Percentiles rank a stretch among this genome's conserved stretches.
phyloP scores from a whole-genome alignment of 257 asterid species.

The Ajuga chamaepitys region DNA sequence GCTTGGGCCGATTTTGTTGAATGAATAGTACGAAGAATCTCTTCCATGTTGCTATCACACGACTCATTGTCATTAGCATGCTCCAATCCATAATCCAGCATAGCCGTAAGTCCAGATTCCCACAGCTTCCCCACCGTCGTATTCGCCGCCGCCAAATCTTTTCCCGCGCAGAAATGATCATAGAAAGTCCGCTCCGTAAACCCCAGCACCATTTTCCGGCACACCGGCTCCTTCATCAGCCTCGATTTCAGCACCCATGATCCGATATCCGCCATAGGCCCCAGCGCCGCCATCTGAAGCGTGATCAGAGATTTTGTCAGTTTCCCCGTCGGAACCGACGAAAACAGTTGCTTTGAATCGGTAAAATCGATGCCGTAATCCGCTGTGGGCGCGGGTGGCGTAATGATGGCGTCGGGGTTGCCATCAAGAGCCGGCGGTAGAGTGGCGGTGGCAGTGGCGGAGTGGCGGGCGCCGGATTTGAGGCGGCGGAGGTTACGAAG shows the following conservation, averaged over 20 bases:
- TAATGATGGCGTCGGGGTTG: background rate
- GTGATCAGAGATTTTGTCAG: conserved; percentile 39
- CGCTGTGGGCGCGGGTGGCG: background rate
- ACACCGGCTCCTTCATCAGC: conserved; percentile 30
- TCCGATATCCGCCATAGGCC: conserved; percentile 50
- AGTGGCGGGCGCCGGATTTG: conserved; percentile 28
- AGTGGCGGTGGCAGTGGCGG: conserved; percentile 24
- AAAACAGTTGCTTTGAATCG: conserved; percentile 34
- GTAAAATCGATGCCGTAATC: background rate
- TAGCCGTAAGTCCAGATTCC: conserved; percentile 44
- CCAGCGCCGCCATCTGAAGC: conserved; percentile 35
- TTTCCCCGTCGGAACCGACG: conserved; percentile 34
- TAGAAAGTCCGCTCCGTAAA: conserved; percentile 41
- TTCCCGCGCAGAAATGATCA: conserved; percentile 78
- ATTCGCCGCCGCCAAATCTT: conserved; percentile 33
- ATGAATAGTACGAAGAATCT: conserved; percentile 43
- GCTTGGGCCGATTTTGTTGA: conserved; percentile 23
- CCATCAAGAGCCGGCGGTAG: background rate
- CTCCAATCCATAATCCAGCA: conserved; percentile 86
- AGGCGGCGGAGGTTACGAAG: conserved; percentile 31
- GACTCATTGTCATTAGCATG: conserved; percentile 49
- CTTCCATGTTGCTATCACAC: conserved; percentile 45
- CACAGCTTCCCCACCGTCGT: conserved; percentile 35
- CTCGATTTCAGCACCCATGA: conserved; percentile 41
- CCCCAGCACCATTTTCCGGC: conserved; percentile 24